Percentiles rank a stretch among this genome's conserved stretches.
Evolutionary conservation across 139 green algal genomes (phyloP).

Genomic region (Asterochloris sp.): DNA sequence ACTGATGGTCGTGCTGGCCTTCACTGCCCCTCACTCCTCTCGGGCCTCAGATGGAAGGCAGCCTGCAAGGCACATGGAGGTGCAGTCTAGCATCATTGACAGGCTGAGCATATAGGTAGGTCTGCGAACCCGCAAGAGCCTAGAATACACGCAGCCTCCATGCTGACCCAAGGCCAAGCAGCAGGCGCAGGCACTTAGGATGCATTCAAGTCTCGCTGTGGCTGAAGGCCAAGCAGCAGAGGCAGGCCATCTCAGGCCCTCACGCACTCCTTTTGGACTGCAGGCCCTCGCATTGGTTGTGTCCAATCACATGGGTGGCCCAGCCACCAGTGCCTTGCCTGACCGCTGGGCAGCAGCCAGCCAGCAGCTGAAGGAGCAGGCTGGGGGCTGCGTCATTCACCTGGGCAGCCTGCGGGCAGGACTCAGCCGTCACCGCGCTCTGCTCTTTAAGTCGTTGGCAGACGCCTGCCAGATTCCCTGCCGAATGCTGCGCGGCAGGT

Average conservation of each 20-base stretch:
- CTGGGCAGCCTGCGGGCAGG: slow-evolving; percentile 60
- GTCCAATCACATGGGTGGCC: slow-evolving; percentile 42
- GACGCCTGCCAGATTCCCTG: slow-evolving; percentile 59
- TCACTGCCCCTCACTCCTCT: neutral
- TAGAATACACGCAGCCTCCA: neutral
- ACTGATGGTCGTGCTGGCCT: neutral
- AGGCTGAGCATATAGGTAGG: neutral
- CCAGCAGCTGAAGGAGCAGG: slow-evolving; percentile 22
- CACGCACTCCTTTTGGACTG: neutral
- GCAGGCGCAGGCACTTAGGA: neutral
- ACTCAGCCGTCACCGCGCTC: slow-evolving; percentile 61
- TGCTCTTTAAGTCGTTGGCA: slow-evolving; percentile 87
- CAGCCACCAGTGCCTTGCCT: neutral
- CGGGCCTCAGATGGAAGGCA: neutral
- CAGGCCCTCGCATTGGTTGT: slow-evolving; percentile 52
- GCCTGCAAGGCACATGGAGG: neutral
- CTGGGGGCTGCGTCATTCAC: slow-evolving; percentile 42
- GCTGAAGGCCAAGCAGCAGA: neutral
- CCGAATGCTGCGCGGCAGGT: slow-evolving; percentile 48
- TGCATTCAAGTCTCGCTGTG: too few relatives aligned
- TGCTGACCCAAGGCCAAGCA: neutral
- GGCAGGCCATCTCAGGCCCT: neutral
- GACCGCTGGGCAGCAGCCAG: neutral
- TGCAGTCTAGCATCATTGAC: too few relatives aligned
- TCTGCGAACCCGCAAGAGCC: neutral